Evolutionary conservation across 1,139 yeast species (phyloP), one percentile per base, ranked within the genome.

Genomic region (Debaryomyces psychrophilus): DNA sequence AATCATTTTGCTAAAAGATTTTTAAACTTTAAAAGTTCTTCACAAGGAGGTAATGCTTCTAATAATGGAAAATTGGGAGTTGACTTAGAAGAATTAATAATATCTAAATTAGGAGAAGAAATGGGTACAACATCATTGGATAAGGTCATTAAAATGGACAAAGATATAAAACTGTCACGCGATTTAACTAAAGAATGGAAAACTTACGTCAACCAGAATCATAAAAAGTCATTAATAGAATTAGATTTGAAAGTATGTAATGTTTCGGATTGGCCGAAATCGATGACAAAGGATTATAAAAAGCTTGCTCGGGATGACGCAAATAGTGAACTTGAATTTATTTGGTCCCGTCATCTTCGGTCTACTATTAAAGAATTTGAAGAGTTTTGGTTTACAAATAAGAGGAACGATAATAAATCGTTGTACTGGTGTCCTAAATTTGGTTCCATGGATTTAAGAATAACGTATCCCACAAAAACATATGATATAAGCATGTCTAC

Each of bases 1-100:
- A 87, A 86, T 46, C 97, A 90, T 67, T 76, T 93, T 52, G 97
- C 98, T 1, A 90, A 89, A 61, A 72, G 99, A 49, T 73, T 93
- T 45, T 83, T 88, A 47, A 82, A 77, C 48, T 58, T 76, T 11
- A 79, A 78, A 50, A 63, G 64, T 1, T 51, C 60, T 18, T 50
- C 61, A 2, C 56, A 51, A 36, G 45, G 49, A 2, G 49, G 50
- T 8, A 45, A 47, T 5, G 37, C 57, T 1, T 53, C 50, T 4
- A 44, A 54, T 6, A 57, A 56, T 18, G 50, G 47, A 35, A 57
- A 54, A 38, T 47, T 60, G 44, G 79, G 84, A 0, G 66, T 76
- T 4, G 95, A 88, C 49, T 68, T 85, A 8, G 98, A 92, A 62
- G 83, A 83, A 56, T 68, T 77, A 46, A 74, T 90, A 63, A 81